A percentile compares a stretch with the other conserved stretches of the same genome.
Evolutionary conservation across 2,329 filamentous ascomycete genomes (phyloP).

Genomic region (Coniosporium tulheliwenetii): DNA sequence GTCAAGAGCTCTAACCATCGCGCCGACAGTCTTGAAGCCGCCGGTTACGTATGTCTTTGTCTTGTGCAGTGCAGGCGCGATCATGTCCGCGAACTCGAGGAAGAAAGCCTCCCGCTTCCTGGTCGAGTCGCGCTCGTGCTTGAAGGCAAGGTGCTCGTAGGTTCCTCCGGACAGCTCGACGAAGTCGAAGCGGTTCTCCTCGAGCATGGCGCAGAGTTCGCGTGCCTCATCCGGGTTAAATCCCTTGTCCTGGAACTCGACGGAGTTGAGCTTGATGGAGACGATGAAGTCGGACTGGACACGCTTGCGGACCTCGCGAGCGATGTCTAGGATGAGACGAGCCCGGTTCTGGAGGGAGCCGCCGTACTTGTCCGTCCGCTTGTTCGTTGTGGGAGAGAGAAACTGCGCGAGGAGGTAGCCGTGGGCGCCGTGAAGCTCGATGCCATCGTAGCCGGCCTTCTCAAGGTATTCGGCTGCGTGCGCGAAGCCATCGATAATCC

Average conservation of each 20-base stretch:
- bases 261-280: constrained; percentile 43
- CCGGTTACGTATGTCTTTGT: constrained; percentile 45
- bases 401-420: constrained; percentile 31
- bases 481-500: constrained; percentile 44
- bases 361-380: constrained; percentile 27
- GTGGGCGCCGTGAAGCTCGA: constrained; percentile 29
- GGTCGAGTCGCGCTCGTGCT: constrained; percentile 37
- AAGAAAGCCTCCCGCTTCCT: constrained; percentile 44
- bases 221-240: constrained; percentile 35
- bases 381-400: constrained; percentile 24
- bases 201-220: constrained; percentile 31
- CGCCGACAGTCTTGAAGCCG: constrained; percentile 37
- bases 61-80: constrained; percentile 31
- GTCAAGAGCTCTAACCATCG: constrained; percentile 42
- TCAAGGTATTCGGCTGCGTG: constrained; percentile 46
- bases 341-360: constrained; percentile 26
- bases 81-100: constrained; percentile 40
- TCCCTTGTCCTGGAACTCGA: constrained; percentile 38
- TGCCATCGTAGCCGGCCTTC: constrained; percentile 43
- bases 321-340: constrained; percentile 24
- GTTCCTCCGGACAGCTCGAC: constrained; percentile 47
- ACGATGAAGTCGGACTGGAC: constrained; percentile 26
- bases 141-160: constrained; percentile 38
- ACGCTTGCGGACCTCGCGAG: constrained; percentile 19
- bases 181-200: constrained; percentile 36